A percentile compares a stretch with the other conserved stretches of the same genome.
Evolutionary conservation across 345 rosid species (phyloP).

Genomic region (Pistacia atlantica): DNA sequence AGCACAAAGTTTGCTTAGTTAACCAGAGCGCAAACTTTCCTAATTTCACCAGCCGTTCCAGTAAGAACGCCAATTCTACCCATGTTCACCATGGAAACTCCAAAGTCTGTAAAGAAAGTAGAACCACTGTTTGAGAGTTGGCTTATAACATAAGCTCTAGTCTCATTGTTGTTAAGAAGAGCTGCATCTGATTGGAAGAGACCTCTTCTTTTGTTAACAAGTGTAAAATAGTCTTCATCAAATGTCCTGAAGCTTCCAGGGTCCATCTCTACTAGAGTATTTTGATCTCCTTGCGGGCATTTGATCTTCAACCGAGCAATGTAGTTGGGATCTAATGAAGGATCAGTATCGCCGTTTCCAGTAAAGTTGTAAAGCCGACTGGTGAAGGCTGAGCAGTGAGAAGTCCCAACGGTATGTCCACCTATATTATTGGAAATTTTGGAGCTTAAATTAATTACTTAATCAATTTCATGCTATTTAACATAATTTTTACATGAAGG

Average conservation of each 20-base stretch:
- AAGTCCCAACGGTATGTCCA: slow-evolving; percentile 66
- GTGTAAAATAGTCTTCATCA: slow-evolving; percentile 47
- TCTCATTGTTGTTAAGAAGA: slow-evolving; percentile 45
- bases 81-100: slow-evolving; percentile 68
- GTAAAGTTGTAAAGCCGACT: slow-evolving; percentile 68
- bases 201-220: slow-evolving; percentile 59
- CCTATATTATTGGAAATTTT: slow-evolving; percentile 29
- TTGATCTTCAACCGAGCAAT: slow-evolving; percentile 30
- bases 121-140: slow-evolving; percentile 29
- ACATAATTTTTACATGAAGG: background rate
- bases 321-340: slow-evolving; percentile 45
- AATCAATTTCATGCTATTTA: background rate
- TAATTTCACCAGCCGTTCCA: slow-evolving; percentile 50
- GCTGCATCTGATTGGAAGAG: slow-evolving; percentile 67
- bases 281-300: slow-evolving; percentile 51
- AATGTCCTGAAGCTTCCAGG: slow-evolving; percentile 70
- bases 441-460: background rate
- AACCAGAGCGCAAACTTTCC: slow-evolving; percentile 57
- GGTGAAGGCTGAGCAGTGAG: slow-evolving; percentile 56
- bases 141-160: slow-evolving; percentile 46
- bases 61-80: slow-evolving; percentile 67
- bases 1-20: slow-evolving; percentile 25
- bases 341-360: slow-evolving; percentile 59
- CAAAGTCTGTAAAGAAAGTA: slow-evolving; percentile 61
- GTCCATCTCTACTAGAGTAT: slow-evolving; percentile 64